Evolutionary conservation across 805 yeast species (phyloP), one percentile per base, ranked within the genome.

Genomic region (Sugiyamaella boreocaroliniensis): DNA sequence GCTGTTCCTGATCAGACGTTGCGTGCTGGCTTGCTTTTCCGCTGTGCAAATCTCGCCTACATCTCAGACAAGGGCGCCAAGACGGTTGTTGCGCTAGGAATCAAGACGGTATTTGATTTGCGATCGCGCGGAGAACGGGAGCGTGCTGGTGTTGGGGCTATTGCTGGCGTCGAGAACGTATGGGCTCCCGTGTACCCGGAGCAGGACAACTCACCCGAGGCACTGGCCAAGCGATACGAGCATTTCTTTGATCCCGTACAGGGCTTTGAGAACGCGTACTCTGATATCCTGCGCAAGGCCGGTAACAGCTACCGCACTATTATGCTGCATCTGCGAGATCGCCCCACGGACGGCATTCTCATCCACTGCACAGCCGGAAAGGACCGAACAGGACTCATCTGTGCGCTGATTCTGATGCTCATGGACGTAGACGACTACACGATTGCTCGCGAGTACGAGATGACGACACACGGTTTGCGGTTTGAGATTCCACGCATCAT

Each of bases 331-430:
- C 70, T 88, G 46, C 71, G 82, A 45, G 87, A 84, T 53, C 65
- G 72, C 42, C 76, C 80, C 2, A 66, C 69, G n/a, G 71, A 69
- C 18, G 76, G 79, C 2, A 69, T 88, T 53, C 67, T 84, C 9
- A 79, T 82, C 66, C 92, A 86, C 64, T 88, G 95, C 68, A 80
- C 90, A 3, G 92, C 92, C 1, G 96, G 96, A 1, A 88, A 87
- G 65, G 96, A 88, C 64, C 76, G 95, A 44, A 87, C 96, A 0
- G 96, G 95, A 0, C 74, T 86, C 12, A 64, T 85, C 57, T 77
- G 83, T 1, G 85, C 88, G 81, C 65, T 88, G 55, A 71, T 87
- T 4, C 71, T 87, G 45, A 68, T 80, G 16, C 64, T 86, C 8
- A 69, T 78, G 4, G 90, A 86, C 0, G 86, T 87, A 2, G 88